Percentiles rank a stretch among this genome's conserved stretches.
phyloP scores from a whole-genome alignment of 2,329 filamentous ascomycete species.

The Akanthomyces uredinophilus region DNA sequence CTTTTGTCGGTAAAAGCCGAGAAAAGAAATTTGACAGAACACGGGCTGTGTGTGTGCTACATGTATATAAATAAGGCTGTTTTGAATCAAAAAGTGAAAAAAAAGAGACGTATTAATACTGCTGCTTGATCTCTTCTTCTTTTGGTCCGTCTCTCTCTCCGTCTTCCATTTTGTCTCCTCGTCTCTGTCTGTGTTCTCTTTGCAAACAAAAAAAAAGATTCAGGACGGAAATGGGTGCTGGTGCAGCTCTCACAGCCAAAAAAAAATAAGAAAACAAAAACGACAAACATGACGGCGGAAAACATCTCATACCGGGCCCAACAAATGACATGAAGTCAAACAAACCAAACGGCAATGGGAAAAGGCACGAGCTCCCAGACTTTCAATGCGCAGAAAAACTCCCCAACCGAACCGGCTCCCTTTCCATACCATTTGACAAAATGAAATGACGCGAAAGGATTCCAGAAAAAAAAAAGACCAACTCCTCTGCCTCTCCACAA shows the following conservation, averaged over 20 bases:
- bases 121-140: not conserved
- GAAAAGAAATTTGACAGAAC: no score
- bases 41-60: no score
- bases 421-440: not conserved
- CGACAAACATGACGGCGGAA: not conserved
- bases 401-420: slow-evolving; percentile 5
- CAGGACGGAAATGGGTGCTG: not conserved
- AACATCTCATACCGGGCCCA: slow-evolving; percentile 7
- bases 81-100: no score
- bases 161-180: no score
- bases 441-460: not conserved
- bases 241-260: not conserved
- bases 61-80: no score
- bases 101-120: no score
- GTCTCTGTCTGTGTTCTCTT: no score
- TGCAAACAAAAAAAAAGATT: not conserved
- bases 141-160: not conserved
- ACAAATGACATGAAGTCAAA: not conserved
- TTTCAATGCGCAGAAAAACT: slow-evolving; percentile 10
- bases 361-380: not conserved
- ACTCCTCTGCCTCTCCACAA: not conserved
- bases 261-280: not conserved
- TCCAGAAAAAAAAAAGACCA: not conserved
- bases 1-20: no score
- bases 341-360: slow-evolving; percentile 4